Conservation (phyloP, 805 yeast genomes). For the Candida odintsovae region DNA sequence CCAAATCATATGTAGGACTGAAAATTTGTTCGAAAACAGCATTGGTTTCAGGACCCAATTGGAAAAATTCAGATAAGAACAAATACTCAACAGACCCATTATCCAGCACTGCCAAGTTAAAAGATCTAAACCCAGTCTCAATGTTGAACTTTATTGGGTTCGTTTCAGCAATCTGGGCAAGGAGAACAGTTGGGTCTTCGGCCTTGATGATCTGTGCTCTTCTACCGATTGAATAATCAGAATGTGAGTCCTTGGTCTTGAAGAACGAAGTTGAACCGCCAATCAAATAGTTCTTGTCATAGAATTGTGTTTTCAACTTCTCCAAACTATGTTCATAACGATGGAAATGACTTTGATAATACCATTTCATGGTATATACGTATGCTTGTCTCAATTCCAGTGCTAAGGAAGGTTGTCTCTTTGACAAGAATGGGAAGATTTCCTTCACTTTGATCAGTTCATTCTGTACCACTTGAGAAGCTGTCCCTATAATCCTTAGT, state of each 20-base stretch:
- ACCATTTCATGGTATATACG: slow-evolving; percentile 88
- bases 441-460: slow-evolving; percentile 59
- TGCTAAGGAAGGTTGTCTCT: slow-evolving; percentile 58
- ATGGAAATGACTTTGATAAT: slow-evolving; percentile 72
- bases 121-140: slow-evolving; percentile 68
- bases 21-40: slow-evolving; percentile 45
- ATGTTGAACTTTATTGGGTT: slow-evolving; percentile 60
- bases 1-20: slow-evolving; percentile 44
- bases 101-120: slow-evolving; percentile 68
- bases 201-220: slow-evolving; percentile 53
- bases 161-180: slow-evolving; percentile 81
- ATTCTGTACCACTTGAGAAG: slow-evolving; percentile 73
- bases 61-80: slow-evolving; percentile 68
- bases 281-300: slow-evolving; percentile 52
- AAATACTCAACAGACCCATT: slow-evolving; percentile 73
- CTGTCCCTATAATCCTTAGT: slow-evolving; percentile 55
- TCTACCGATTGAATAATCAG: slow-evolving; percentile 31
- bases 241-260: slow-evolving; percentile 15
- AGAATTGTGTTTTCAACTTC: slow-evolving; percentile 46
- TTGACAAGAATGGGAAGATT: slow-evolving; percentile 48
- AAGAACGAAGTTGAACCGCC: slow-evolving; percentile 32
- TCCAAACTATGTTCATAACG: slow-evolving; percentile 71
- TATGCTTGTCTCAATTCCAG: slow-evolving; percentile 74
- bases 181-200: slow-evolving; percentile 59
- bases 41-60: slow-evolving; percentile 36